Evolutionary conservation across 345 rosid genomes (phyloP), one percentile per base, ranked within the genome.

Genomic region (Eutrema yunnanense): DNA sequence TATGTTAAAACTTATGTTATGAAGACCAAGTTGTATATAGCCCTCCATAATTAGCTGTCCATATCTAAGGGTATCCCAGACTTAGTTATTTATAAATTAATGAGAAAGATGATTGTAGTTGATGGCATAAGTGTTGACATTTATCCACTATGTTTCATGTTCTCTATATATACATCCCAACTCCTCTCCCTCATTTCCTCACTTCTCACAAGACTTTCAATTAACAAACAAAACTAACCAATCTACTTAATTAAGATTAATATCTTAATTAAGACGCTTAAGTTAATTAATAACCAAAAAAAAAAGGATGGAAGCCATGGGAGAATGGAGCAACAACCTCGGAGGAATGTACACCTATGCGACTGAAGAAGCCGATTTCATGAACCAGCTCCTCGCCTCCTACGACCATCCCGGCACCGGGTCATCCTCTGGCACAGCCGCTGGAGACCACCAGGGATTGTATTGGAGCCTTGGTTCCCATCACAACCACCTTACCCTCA

Each of bases 341-440:
- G 72, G 82, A 67, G 93, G 88, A 65, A 77, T 86, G 84, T 82
- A 78, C 76, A 77, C 73, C 6, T 72, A 72, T 12, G 76, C 89
- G 27, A 62, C 73, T 38, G 96, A 92, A 69, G 98, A 93, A 68
- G 87, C 87, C 50, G 88, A 93, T 77, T 86, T 90, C 87, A 80
- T 86, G 90, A 86, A 84, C 52, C 88, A 85, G 34, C 79, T 90
- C 76, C 87, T 87, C 0, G 84, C 80, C 13, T 77, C 80, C n/a
- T 78, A 56, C 67, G 77, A 81, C 0, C 58, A 76, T 42, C 56
- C 83, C 5, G 46, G 70, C 62, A 53, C 73, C 55, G 69, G 67
- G 4, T 62, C 79, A 62, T 69, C 79, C n/a, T 75, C 74, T 44
- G 58, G 63, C 2, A 46, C 74, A 62, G 13, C 58, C 37, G 38